Percentiles rank a stretch among this genome's conserved stretches.
These are phyloP conservation scores for Mycena metata DNA, from an alignment of 768 basidiomycete genomes.

Conservation along the genomic window DNA sequence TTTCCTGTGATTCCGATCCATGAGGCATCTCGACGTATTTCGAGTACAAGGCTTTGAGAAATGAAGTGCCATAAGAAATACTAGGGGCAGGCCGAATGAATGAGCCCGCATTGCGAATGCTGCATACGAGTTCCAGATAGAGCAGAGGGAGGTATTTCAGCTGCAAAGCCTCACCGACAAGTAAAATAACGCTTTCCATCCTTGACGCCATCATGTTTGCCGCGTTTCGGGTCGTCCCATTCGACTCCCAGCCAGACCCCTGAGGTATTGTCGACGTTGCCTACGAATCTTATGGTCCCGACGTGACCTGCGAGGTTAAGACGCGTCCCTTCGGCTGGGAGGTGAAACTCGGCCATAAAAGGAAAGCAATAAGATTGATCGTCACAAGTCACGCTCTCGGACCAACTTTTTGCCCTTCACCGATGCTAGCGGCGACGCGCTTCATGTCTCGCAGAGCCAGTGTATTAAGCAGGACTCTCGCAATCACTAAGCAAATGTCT, in stretches of 20 bases:
- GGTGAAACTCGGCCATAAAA: conserved; percentile 41
- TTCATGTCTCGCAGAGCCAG: conserved; percentile 59
- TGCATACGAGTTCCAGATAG: conserved; percentile 45
- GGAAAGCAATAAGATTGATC: conserved; percentile 14
- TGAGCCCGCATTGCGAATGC: conserved; percentile 75
- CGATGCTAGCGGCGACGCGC: conserved; percentile 47
- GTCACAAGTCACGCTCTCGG: conserved; percentile 22
- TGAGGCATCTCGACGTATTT: conserved; percentile 83
- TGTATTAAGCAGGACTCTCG: conserved; percentile 57
- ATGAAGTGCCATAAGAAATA: conserved; percentile 74
- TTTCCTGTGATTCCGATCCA: conserved; percentile 68
- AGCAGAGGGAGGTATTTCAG: neutral
- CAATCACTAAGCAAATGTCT: conserved; percentile 62
- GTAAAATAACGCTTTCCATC: conserved; percentile 84
- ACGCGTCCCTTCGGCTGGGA: conserved; percentile 65
- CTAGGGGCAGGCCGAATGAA: conserved; percentile 82
- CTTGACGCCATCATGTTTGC: conserved; percentile 90
- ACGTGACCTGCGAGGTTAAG: conserved; percentile 65
- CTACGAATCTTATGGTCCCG: conserved; percentile 81
- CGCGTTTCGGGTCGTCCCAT: conserved; percentile 90
- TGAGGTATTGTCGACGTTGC: conserved; percentile 70
- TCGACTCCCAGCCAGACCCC: conserved; percentile 96
- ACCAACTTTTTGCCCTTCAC: conserved; percentile 36
- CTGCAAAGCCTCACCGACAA: conserved; percentile 69
- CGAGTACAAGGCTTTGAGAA: conserved; percentile 77